Evolutionary conservation across 495 filamentous ascomycete genomes (phyloP).

Genomic region (Penicillium goetzii): DNA sequence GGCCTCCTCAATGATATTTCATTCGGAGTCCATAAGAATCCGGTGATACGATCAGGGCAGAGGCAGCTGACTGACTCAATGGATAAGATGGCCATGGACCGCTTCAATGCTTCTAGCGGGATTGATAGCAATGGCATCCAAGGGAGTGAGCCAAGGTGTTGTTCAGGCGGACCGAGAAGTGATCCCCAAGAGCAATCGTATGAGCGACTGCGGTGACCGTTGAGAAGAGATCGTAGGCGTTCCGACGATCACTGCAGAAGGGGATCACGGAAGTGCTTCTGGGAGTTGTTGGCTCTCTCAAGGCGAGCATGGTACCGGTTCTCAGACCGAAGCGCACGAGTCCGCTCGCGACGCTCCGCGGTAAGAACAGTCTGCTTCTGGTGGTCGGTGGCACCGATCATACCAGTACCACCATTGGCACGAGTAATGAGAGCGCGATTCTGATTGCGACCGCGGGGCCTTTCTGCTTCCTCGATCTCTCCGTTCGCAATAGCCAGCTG

Average conservation of each 20-base stretch:
- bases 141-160: not conserved
- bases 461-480: conserved; percentile 50
- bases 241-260: conserved; percentile 46
- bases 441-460: conserved; percentile 44
- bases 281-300: conserved; percentile 66
- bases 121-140: not conserved
- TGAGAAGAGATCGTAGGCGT: not conserved
- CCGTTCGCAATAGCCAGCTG: conserved; percentile 53
- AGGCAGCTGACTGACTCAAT: not conserved
- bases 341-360: conserved; percentile 68
- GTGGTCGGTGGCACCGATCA: conserved; percentile 71
- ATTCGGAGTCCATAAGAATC: not conserved
- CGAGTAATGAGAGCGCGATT: conserved; percentile 65
- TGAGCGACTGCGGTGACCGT: not conserved
- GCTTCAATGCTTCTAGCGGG: not conserved
- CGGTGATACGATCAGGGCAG: not conserved
- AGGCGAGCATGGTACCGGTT: conserved; percentile 63
- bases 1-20: not conserved
- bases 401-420: conserved; percentile 73
- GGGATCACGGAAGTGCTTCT: conserved; percentile 74
- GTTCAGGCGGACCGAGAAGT: not conserved
- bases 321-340: conserved; percentile 61
- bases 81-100: not conserved
- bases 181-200: no score
- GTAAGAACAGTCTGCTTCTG: conserved; percentile 67